Percentiles rank a stretch among this genome's conserved stretches.
Evolutionary conservation across 2,329 filamentous ascomycete species (phyloP).

Genomic region (Alternaria conjuncta): DNA sequence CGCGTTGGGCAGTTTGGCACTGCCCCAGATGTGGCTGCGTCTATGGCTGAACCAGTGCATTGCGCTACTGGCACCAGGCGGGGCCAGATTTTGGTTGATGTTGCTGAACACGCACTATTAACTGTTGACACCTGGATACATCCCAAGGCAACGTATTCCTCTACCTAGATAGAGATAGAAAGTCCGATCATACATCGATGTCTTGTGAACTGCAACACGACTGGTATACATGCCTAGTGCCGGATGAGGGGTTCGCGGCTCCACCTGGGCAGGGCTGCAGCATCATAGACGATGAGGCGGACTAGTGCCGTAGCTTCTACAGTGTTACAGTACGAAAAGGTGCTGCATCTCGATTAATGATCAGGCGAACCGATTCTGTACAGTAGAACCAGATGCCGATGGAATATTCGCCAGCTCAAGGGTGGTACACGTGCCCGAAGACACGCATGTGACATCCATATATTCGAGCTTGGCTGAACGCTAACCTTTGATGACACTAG

Average conservation of each 20-base stretch:
- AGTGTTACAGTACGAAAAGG: no score
- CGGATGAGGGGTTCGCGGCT: no score
- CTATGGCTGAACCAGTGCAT: background rate
- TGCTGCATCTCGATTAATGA: no score
- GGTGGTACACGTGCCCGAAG: background rate
- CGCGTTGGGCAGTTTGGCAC: no score
- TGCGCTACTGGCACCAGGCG: background rate
- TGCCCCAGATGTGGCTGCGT: background rate
- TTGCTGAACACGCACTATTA: background rate
- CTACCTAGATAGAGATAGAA: background rate
- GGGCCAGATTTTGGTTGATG: background rate
- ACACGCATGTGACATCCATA: background rate
- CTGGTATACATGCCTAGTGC: no score
- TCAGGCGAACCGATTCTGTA: no score
- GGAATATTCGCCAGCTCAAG: background rate
- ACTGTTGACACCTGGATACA: background rate
- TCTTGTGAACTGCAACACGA: no score
- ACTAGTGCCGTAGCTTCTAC: no score
- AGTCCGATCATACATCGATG: no score
- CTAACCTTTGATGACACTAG: background rate
- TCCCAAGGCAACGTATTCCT: background rate
- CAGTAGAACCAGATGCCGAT: no score
- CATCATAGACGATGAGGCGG: no score
- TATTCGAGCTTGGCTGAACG: background rate
- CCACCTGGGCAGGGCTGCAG: no score